Evolutionary conservation across 768 basidiomycete species (phyloP), one percentile per base, ranked within the genome.

Genomic region (Sistotremastrum suecicum): DNA sequence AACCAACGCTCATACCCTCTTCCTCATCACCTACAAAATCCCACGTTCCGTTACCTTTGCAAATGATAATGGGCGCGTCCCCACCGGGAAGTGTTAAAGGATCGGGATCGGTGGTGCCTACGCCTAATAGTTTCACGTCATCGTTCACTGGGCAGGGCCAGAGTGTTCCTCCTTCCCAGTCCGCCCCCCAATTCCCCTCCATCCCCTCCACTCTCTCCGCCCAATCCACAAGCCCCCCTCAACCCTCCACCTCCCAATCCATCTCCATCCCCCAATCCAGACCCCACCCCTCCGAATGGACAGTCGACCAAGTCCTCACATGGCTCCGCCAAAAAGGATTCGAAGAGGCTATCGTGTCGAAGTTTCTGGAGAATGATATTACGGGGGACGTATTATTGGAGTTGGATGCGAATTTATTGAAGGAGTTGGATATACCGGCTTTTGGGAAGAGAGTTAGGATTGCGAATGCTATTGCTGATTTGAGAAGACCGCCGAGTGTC

Each of bases 301-400:
- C 64, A 0, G 76, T 97, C 0, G 83, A 86, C 0, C 81, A 97
- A 37, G 95, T 99, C 5, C 69, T 90, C 1, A 81, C 81, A 0
- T 99, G 95, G 95, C 64, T 89, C 30, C 78, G 74, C 57, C 64
- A 63, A 34, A 88, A 83, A 65, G 86, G 86, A 2, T 95, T 98
- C 46, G 90, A 90, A 51, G 69, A 80, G 41, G 72, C 75, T 40
- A 80, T 91, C 3, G 82, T 83, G 53, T 74, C 78, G 46, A 92
- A 86, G 58, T 97, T 99, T 57, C 77, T 72, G 37, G 94, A 98
- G 65, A 91, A 99, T 77, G 95, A 99, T 66, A 98, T 99, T 45
- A 87, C 91, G 0, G 95, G 95, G 12, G 95, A 99, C 54, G 87
- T 98, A 33, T 75, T 99, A 5, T 78, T 98, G 46, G 94, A 95